Base-by-base conservation (phyloP, 2,329 filamentous ascomycete genomes). In the Cytospora paraplurivora region DNA sequence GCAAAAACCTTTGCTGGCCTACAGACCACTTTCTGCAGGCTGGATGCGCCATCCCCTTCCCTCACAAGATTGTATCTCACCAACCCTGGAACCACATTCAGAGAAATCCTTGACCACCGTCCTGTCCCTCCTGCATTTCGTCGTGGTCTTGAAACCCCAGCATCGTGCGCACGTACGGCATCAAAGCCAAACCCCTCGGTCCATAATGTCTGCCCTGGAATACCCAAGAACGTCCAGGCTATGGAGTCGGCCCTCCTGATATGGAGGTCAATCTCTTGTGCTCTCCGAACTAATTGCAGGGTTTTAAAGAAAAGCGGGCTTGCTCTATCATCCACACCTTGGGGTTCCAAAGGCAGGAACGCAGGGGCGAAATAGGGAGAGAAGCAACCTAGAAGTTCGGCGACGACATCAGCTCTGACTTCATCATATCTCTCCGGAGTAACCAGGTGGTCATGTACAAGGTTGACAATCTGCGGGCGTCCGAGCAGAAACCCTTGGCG, bases 31-130 rank as follows among this genome's bases (percentile, higher is more conserved):
- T 49, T 27, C 19, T 52, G 12, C 4, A 54, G 10, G 37, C 12
- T 34, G 21, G 44, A 47, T 21, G 8, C n/a, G 44, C n/a, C 44
- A 19, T 19, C 44, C 4, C 2, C 11, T 27, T 33, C 11, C 11
- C 7, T n/a, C 37, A 1, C 19, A 1, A 55, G 4, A 33, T 10
- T 3, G 13, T 12, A 50, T 7, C n/a, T 55, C 12, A 17, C 2
- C 19, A 61, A 8, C 13, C 59, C 59, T 4, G 59, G 59, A 11
- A 61, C 59, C 4, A 61, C 38, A 7, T 47, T 37, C 51, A 61
- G 6, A 17, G 35, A 37, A 12, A 47, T 10, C 6, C 7, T 3
- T 3, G 50, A 21, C 7, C 19, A 0, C 15, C 32, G 27, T 1
- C 21, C 12, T 3, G 53, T 19, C n/a, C 15, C 7, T 4, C 44